phyloP scores from a whole-genome alignment of 2,329 filamentous ascomycete species.

The Aspergillus novofumigatus region DNA sequence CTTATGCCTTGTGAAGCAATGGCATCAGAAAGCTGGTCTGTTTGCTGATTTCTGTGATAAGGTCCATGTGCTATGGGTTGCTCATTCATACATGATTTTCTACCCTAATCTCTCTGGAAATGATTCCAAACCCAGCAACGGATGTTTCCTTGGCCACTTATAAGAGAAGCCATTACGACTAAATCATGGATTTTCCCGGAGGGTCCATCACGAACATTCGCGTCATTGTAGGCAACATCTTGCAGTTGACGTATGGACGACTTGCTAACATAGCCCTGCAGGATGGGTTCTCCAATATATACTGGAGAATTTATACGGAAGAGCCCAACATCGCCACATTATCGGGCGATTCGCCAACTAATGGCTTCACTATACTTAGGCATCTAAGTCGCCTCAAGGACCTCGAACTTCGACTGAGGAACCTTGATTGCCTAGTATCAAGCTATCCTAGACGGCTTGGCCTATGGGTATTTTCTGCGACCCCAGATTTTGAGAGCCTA shows the following conservation, averaged over 20 bases:
- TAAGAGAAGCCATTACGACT: constrained; percentile 23
- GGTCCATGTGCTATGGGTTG: constrained; percentile 17
- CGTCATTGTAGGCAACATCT: constrained; percentile 35
- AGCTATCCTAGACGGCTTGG: constrained; percentile 35
- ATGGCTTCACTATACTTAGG: constrained; percentile 35
- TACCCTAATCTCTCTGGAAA: constrained; percentile 25
- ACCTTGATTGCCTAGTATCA: constrained; percentile 35
- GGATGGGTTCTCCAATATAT: constrained; percentile 41
- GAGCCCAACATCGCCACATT: constrained; percentile 28
- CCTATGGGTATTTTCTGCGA: constrained; percentile 39
- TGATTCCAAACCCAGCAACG: constrained; percentile 27
- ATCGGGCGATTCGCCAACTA: constrained; percentile 29
- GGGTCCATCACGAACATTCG: constrained; percentile 40
- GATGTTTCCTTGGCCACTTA: constrained; percentile 23
- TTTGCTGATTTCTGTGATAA: constrained; percentile 18
- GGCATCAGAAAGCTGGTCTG: constrained; percentile 15
- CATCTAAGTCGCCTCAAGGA: constrained; percentile 39
- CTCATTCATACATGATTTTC: constrained; percentile 9
- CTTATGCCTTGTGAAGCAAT: constrained; percentile 9
- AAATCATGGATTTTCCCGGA: constrained; percentile 43
- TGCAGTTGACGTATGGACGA: neutral
- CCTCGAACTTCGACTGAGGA: constrained; percentile 34
- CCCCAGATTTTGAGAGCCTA: constrained; percentile 35
- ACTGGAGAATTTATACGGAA: constrained; percentile 42
- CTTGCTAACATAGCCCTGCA: constrained; percentile 22